Conservation (phyloP, 495 filamentous ascomycete species). For the Penicillium goetzii region DNA sequence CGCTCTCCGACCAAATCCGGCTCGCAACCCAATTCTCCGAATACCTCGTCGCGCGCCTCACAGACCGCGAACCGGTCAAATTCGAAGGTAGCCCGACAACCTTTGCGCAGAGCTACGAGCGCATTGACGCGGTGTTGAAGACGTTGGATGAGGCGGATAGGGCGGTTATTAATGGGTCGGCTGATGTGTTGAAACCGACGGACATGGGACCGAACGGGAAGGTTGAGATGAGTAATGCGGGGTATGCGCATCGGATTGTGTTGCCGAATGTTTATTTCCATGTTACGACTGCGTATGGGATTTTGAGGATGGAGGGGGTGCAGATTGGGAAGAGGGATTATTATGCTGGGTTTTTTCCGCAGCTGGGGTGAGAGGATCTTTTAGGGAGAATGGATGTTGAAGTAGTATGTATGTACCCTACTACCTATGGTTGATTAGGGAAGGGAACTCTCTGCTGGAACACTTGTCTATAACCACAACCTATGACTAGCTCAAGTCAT, state of each 20-base stretch:
- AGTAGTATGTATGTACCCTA: too few relatives aligned
- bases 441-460: too few relatives aligned
- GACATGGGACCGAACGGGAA: slow-evolving; percentile 13
- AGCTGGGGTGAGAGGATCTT: too few relatives aligned
- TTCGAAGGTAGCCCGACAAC: slow-evolving; percentile 42
- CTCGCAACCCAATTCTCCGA: slow-evolving; percentile 40
- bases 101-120: slow-evolving; percentile 44
- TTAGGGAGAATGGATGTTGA: too few relatives aligned
- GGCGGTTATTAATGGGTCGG: slow-evolving; percentile 37
- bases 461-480: too few relatives aligned
- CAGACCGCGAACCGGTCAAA: slow-evolving; percentile 31
- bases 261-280: slow-evolving; percentile 66
- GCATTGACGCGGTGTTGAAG: slow-evolving; percentile 45
- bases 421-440: too few relatives aligned
- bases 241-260: slow-evolving; percentile 44
- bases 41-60: slow-evolving; percentile 37
- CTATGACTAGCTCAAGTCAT: too few relatives aligned
- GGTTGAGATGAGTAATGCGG: slow-evolving; percentile 24
- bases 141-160: slow-evolving; percentile 43
- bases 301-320: slow-evolving; percentile 60
- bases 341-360: slow-evolving; percentile 44
- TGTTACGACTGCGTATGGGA: slow-evolving; percentile 56
- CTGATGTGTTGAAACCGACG: slow-evolving; percentile 22
- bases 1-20: slow-evolving; percentile 51
- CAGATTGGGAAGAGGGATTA: slow-evolving; percentile 52